These are phyloP conservation scores for Xylaria sp. DNA, from an alignment of 2,329 filamentous ascomycete species.

Conservation along the genomic window DNA sequence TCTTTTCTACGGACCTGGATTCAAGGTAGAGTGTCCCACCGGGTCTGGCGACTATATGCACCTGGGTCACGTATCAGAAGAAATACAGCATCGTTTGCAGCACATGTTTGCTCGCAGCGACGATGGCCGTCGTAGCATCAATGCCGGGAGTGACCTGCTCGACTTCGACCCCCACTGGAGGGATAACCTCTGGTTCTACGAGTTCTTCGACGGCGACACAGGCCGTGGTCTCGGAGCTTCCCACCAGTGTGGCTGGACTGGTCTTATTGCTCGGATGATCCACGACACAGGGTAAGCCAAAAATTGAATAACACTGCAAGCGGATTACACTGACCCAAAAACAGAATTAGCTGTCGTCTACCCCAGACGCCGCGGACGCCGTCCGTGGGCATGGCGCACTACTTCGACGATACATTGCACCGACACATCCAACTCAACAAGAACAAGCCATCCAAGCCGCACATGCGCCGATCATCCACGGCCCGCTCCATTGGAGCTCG, in stretches of 20 bases:
- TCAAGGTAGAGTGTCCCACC: constrained; percentile 93
- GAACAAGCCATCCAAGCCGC: constrained; percentile 57
- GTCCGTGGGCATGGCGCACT: constrained; percentile 83
- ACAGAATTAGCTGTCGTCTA: constrained; percentile 84
- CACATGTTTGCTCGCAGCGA: constrained; percentile 88
- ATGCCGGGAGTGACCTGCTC: constrained; percentile 82
- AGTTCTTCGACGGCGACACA: constrained; percentile 95
- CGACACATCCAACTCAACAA: constrained; percentile 59
- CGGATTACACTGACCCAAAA: constrained; percentile 41
- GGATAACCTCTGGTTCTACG: constrained; percentile 94
- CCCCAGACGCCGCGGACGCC: constrained; percentile 94
- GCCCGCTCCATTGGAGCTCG: constrained; percentile 84
- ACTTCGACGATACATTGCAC: constrained; percentile 91
- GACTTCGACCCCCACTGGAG: constrained; percentile 95
- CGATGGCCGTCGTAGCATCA: constrained; percentile 87
- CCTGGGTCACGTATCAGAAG: constrained; percentile 91
- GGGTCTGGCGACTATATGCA: constrained; percentile 96
- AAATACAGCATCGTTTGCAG: constrained; percentile 93
- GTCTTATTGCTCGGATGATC: constrained; percentile 94
- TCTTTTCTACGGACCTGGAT: constrained; percentile 90
- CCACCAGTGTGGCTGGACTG: constrained; percentile 97
- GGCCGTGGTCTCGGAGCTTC: constrained; percentile 90
- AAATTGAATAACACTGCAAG: neutral
- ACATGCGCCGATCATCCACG: constrained; percentile 81
- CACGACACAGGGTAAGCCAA: constrained; percentile 97